Evolutionary conservation across 495 filamentous ascomycete species (phyloP), one percentile per base, ranked within the genome.

Genomic region (Hypoxylon rickii): DNA sequence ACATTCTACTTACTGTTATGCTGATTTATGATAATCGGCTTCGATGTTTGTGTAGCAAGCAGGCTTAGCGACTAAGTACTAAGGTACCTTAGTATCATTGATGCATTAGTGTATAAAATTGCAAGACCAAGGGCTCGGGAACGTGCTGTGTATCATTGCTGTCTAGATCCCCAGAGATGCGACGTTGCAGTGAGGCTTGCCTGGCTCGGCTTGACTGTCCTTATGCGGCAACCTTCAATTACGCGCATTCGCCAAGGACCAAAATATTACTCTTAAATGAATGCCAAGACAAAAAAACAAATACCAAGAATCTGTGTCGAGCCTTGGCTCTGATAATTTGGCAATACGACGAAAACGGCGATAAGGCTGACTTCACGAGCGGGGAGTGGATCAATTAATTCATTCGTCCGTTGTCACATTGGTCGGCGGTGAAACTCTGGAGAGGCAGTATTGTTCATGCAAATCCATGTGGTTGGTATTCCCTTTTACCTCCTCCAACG

Each of bases 381-480:
- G 10, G 10, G 24, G 24, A 10, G 4, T 29, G 24, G 24, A 29
- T 29, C 42, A 46, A 19, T 38, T 36, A 39, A 46, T 43, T 38
- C 18, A 47, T 52, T 21, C 43, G 44, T 62, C 52, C 56, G 56
- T 34, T 57, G 44, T 69, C 66, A 69, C 66, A 58, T 66, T 69
- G 42, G 45, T 46, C 54, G 31, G 63, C 46, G 58, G 61, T 56
- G 51, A 56, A 56, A 54, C 43, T 59, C 52, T 64, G 54, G 46
- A 45, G 55, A 55, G 56, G 52, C 46, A 59, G 37, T 59, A 58
- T 55, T 49, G 46, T 40, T 22, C 43, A 48, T 66, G 63, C 63
- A 69, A 68, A 64, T 69, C 63, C 66, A 66, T 54, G 39, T 59
- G 50, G 32, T 69, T 69, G 66, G 66, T 69, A 69, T 69, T 69